phyloP scores from a whole-genome alignment of 1,284 basidiomycete species.

The Neolentinus lepideus region DNA sequence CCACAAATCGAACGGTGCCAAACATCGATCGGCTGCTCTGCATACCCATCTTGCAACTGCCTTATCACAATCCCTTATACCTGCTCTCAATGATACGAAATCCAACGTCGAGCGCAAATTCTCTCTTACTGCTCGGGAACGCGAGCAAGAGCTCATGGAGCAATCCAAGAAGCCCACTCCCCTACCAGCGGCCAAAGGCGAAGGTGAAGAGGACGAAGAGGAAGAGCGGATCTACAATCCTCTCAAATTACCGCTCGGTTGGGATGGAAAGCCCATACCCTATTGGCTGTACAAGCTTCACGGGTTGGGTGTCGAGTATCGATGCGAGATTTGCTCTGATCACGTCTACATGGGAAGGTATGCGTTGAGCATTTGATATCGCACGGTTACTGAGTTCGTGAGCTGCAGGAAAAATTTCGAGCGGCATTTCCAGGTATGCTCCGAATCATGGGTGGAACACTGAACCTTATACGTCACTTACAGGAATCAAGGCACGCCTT shows the following conservation, averaged over 20 bases:
- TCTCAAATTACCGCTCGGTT: conserved; percentile 92
- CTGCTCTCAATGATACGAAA: conserved; percentile 82
- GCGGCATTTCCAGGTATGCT: conserved; percentile 75
- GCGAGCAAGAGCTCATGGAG: conserved; percentile 89
- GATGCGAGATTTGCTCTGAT: conserved; percentile 97
- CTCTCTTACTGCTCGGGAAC: conserved; percentile 93
- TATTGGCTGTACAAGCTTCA: conserved; percentile 99
- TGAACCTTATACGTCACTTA: conserved; percentile 8
- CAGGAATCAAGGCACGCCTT: conserved; percentile 95
- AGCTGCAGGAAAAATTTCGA: conserved; percentile 83
- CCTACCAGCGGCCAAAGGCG: conserved; percentile 39
- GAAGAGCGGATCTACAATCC: conserved; percentile 97
- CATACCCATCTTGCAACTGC: conserved; percentile 66
- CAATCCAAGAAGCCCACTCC: conserved; percentile 66
- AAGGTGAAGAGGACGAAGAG: conserved; percentile 82
- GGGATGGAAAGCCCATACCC: conserved; percentile 98
- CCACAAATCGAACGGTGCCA: conserved; percentile 26
- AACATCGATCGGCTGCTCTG: conserved; percentile 64
- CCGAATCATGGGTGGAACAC: neutral
- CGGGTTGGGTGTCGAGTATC: conserved; percentile 94
- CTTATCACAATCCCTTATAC: conserved; percentile 58
- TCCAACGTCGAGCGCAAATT: conserved; percentile 95
- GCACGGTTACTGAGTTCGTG: neutral
- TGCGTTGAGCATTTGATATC: neutral
- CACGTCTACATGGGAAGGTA: conserved; percentile 92